Evolutionary conservation across 1,284 basidiomycete species (phyloP), one percentile per base, ranked within the genome.

Genomic region (Malassezia nana): DNA sequence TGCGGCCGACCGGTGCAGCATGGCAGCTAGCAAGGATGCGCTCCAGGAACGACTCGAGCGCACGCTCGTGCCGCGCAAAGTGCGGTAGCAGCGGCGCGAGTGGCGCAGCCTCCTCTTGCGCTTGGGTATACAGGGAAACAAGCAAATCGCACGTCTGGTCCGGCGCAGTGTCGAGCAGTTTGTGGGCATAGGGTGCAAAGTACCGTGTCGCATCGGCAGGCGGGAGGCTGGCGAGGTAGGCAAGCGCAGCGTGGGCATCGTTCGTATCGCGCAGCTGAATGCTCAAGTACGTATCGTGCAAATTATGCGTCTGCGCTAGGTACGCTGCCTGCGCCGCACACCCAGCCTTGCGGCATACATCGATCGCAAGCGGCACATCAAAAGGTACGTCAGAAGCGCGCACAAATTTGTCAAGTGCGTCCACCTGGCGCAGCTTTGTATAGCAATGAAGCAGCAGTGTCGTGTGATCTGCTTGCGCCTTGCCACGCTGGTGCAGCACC

Each of bases 291-390:
- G 95, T 92, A 65, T 91, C 88, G 65, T 95, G 89, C 26, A 86
- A 78, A 33, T 83, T 82, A 75, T 91, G 96, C 69, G 88, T 87
- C 76, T 84, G 84, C 5, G 92, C 92, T 4, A 99, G 81, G 74
- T 94, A 98, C 0, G 84, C 83, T 0, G 94, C 94, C 69, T 98
- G 92, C 46, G 88, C 84, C 67, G 87, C 94, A 75, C 94, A 98
- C 0, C 90, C 89, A 0, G 89, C 92, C 74, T 96, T 92, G 18
- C 92, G 81, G 72, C 91, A 96, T 9, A 98, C 92, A 0, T 89
- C 81, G 58, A 98, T 95, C 0, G 90, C 94, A 0, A 92, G 96
- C 55, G 92, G 90, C 29, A 99, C 80, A 69, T 99, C 94, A 67
- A 98, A 98, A 0, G 90, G 90, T 1, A 92, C 56, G n/a, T 59